Evolutionary conservation across 768 basidiomycete genomes (phyloP).

Genomic region (Suillus luteus): DNA sequence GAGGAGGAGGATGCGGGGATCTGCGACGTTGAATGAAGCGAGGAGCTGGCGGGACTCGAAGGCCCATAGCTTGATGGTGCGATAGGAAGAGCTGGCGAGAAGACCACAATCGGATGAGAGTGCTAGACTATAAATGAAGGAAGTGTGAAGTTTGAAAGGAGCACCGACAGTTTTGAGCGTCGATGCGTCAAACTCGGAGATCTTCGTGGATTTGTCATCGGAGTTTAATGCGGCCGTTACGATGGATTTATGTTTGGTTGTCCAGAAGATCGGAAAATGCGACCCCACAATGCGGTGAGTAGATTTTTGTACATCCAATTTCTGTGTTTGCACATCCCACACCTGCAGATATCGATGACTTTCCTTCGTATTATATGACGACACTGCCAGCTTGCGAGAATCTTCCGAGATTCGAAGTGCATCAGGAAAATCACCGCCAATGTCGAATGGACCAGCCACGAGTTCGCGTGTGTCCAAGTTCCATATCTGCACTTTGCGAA

Average conservation of each 20-base stretch:
- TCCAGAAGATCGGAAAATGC: not conserved
- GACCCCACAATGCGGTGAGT: not conserved
- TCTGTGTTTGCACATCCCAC: not conserved
- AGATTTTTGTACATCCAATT: not conserved
- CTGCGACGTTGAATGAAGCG: not conserved
- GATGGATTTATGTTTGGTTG: not conserved
- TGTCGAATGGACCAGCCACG: not conserved
- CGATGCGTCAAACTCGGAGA: not conserved
- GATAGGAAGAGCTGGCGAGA: not conserved
- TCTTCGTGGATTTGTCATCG: not conserved
- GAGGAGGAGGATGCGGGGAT: not conserved
- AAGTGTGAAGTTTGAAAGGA: not conserved
- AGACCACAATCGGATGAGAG: not conserved
- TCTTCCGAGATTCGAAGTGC: not conserved
- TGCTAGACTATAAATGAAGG: accelerated
- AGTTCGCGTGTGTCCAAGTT: not conserved
- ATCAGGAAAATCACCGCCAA: too few relatives aligned
- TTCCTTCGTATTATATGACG: too few relatives aligned
- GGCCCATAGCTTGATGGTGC: not conserved
- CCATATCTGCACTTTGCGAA: not conserved
- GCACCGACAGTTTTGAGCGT: not conserved
- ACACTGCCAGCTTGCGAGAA: not conserved
- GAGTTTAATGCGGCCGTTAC: not conserved
- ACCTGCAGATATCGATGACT: not conserved
- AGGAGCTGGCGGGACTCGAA: not conserved